Evolutionary conservation across 805 yeast genomes (phyloP).

Genomic region (Ogataea paradorogensis): DNA sequence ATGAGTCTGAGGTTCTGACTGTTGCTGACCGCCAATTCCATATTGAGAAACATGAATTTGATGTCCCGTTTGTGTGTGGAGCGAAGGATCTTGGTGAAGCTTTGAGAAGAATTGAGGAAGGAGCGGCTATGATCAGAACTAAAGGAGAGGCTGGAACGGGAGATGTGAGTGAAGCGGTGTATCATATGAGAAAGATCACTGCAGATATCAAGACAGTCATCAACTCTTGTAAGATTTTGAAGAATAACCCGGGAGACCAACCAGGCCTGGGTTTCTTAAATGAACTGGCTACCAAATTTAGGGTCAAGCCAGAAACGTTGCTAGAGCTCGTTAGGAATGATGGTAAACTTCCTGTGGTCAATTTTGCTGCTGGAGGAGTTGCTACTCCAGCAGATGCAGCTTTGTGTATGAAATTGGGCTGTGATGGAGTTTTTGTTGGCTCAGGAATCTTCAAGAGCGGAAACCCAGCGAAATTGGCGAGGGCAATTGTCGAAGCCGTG

Average conservation of each 20-base stretch:
- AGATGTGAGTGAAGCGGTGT: conserved; percentile 78
- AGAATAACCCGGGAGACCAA: neutral
- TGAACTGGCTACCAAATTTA: conserved; percentile 50
- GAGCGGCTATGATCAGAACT: conserved; percentile 85
- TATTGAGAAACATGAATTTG: conserved; percentile 55
- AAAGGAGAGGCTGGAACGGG: conserved; percentile 92
- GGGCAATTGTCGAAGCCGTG: conserved; percentile 77
- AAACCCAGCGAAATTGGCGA: conserved; percentile 70
- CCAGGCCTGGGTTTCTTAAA: conserved; percentile 35
- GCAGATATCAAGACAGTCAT: conserved; percentile 50
- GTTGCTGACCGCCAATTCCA: conserved; percentile 74
- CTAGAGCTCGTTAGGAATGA: conserved; percentile 44
- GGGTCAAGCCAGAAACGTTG: conserved; percentile 59
- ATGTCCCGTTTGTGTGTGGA: conserved; percentile 82
- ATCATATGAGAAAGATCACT: conserved; percentile 63
- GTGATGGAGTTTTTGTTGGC: conserved; percentile 76
- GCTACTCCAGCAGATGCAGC: conserved; percentile 91
- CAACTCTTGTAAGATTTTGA: conserved; percentile 4
- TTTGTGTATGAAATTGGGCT: conserved; percentile 75
- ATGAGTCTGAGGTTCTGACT: conserved; percentile 80
- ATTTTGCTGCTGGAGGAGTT: conserved; percentile 86
- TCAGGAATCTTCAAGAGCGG: conserved; percentile 76
- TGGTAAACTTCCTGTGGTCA: conserved; percentile 76
- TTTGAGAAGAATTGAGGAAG: conserved; percentile 71
- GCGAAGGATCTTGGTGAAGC: conserved; percentile 82